phyloP scores from a whole-genome alignment of 2,329 filamentous ascomycete species.

The Fusarium illudens region DNA sequence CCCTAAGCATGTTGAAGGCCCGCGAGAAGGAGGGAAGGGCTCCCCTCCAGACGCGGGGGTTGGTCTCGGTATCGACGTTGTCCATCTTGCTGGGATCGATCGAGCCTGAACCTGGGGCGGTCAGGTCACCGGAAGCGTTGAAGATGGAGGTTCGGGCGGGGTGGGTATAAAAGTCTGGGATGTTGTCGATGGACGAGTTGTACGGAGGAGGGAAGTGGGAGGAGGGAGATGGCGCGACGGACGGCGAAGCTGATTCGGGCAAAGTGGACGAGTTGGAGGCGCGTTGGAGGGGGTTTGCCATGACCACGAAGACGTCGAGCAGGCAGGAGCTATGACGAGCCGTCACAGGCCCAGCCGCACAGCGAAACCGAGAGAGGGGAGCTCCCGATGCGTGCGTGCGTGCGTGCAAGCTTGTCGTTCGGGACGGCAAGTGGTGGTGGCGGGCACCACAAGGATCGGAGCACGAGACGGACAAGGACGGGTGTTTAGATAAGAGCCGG shows the following conservation, averaged over 20 bases:
- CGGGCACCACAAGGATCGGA: slow-evolving; percentile 21
- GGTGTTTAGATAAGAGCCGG: slow-evolving; percentile 21
- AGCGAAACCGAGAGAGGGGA: slow-evolving; percentile 22
- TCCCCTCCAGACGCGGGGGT: slow-evolving; percentile 38
- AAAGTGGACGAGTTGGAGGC: slow-evolving; percentile 34
- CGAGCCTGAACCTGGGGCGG: slow-evolving; percentile 24
- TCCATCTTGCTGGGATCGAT: slow-evolving; percentile 44
- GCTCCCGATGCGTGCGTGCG: slow-evolving; percentile 6
- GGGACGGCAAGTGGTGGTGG: slow-evolving; percentile 17
- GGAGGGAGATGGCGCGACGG: slow-evolving; percentile 28
- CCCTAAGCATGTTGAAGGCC: slow-evolving; percentile 61
- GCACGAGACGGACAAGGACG: slow-evolving; percentile 21
- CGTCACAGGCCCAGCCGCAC: slow-evolving; percentile 12
- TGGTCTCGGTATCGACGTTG: slow-evolving; percentile 44
- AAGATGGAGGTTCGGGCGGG: slow-evolving; percentile 54
- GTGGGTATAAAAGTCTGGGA: slow-evolving; percentile 42
- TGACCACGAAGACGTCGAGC: slow-evolving; percentile 26
- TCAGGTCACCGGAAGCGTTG: slow-evolving; percentile 55
- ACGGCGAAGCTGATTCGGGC: slow-evolving; percentile 34
- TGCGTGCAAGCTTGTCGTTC: slow-evolving; percentile 22
- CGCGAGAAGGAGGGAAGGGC: slow-evolving; percentile 59
- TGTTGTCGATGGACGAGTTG: slow-evolving; percentile 20
- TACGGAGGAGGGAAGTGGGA: slow-evolving; percentile 28
- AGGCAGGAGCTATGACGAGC: slow-evolving; percentile 9
- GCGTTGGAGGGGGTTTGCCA: slow-evolving; percentile 39